Evolutionary conservation across 805 yeast genomes (phyloP), one percentile per base, ranked within the genome.

Genomic region (Candida adriatica): DNA sequence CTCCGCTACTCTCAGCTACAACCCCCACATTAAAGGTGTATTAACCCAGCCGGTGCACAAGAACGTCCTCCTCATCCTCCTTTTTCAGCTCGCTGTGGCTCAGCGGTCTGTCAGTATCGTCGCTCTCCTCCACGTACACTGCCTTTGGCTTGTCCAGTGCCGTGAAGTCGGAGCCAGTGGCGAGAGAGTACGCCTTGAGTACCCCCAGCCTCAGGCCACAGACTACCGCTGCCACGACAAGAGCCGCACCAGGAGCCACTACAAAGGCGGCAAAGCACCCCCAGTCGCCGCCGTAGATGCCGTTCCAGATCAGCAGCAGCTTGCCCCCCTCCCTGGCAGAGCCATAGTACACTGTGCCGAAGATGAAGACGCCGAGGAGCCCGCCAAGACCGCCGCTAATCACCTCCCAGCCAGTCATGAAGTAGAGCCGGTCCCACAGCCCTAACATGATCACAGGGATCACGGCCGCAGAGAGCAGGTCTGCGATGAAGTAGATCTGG

Each of bases 251-350:
- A 6, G 96, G 96, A 1, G 96, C 92, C 40, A 79, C 82, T 6
- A 83, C 90, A 58, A 88, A 88, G 2, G 96, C 95, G 16, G 95
- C 96, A 61, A 88, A 88, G 0, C 94, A 78, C 47, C 94, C 84
- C 96, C 96, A 88, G 52, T 88, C 96, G 30, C 68, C 71, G 18
- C 68, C 62, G 49, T 88, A 88, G 17, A 88, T 61, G 26, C 96
- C 96, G 47, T 81, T 76, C 75, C 79, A 73, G 32, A 88, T 66
- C 37, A 88, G 61, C 31, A 88, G 59, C 31, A 88, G 65, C 39
- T 68, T 68, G 13, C 81, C 96, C 46, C 96, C 96, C 38, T 77
- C 83, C 32, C 59, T 56, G 8, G 94, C 90, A 48, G 62, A 59
- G 21, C 66, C 72, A 52, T 79, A 87, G 61, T 86, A 88, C 31